Percentiles rank a stretch among this genome's conserved stretches.
Evolutionary conservation across 2,329 filamentous ascomycete genomes (phyloP).

Genomic region (Incumbomyces delicatus): DNA sequence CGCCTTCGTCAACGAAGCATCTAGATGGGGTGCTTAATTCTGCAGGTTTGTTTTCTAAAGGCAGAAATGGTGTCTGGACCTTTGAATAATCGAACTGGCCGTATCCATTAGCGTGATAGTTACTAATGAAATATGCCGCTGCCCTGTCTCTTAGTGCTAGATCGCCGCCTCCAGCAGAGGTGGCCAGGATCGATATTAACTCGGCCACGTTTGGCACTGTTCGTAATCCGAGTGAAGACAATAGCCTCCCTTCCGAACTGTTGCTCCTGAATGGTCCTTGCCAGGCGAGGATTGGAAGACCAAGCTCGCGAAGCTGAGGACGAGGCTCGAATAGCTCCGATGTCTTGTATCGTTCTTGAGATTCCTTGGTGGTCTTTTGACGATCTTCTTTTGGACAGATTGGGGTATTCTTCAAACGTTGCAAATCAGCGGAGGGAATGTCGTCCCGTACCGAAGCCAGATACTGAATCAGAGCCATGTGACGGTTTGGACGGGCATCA

Average conservation of each 20-base stretch:
- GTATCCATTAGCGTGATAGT: conserved; percentile 72
- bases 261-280: conserved; percentile 58
- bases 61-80: conserved; percentile 55
- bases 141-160: conserved; percentile 53
- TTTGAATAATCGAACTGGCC: conserved; percentile 49
- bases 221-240: conserved; percentile 63
- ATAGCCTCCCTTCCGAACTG: conserved; percentile 64
- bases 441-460: conserved; percentile 81
- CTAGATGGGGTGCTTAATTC: conserved; percentile 60
- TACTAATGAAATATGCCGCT: conserved; percentile 71
- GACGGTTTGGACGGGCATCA: conserved; percentile 60
- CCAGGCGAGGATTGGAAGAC: conserved; percentile 73
- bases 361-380: conserved; percentile 43
- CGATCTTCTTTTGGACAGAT: conserved; percentile 70
- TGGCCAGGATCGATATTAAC: conserved; percentile 68
- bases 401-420: conserved; percentile 63
- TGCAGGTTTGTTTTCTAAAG: conserved; percentile 49
- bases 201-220: conserved; percentile 61
- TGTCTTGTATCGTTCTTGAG: conserved; percentile 53
- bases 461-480: conserved; percentile 90
- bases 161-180: conserved; percentile 44
- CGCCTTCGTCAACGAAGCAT: conserved; percentile 74
- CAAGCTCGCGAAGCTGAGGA: conserved; percentile 56
- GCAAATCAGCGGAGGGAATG: conserved; percentile 73
- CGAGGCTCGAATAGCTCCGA: conserved; percentile 76